These are phyloP conservation scores for Termitomyces eurrhizus DNA, from an alignment of 768 basidiomycete genomes.

Conservation along the genomic window DNA sequence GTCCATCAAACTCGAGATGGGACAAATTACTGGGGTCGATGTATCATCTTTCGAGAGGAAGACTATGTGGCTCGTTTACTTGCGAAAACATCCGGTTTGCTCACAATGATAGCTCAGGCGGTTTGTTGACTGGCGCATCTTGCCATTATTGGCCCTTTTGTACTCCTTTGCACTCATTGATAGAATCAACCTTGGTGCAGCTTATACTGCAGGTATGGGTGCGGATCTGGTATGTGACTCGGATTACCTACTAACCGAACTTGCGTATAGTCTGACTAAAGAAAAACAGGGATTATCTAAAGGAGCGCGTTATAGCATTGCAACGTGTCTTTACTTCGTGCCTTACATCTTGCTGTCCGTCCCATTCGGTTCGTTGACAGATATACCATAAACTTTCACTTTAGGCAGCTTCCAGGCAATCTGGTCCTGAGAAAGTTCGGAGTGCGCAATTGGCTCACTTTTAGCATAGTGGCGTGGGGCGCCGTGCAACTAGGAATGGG, in stretches of 20 bases:
- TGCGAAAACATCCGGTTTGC: constrained; percentile 1
- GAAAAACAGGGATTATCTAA: constrained; percentile 25
- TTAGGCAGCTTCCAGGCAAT: constrained; percentile 44
- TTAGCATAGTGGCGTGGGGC: constrained; percentile 39
- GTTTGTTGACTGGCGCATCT: constrained; percentile 37
- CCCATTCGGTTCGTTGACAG: not conserved
- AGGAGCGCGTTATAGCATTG: constrained; percentile 36
- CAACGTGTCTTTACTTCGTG: constrained; percentile 39
- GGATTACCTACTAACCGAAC: not conserved
- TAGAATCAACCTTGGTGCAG: constrained; percentile 39
- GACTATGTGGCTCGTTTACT: constrained; percentile 28
- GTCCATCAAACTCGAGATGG: constrained; percentile 13
- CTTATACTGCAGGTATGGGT: constrained; percentile 42
- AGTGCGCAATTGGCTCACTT: constrained; percentile 40
- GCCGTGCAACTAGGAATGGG: constrained; percentile 43
- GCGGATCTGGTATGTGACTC: constrained; percentile 27
- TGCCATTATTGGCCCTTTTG: constrained; percentile 36
- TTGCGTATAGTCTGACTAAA: constrained; percentile 8
- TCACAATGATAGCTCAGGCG: constrained; percentile 23
- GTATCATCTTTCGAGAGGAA: constrained; percentile 29
- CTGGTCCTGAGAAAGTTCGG: constrained; percentile 39
- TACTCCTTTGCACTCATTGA: constrained; percentile 43
- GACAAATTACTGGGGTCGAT: constrained; percentile 13
- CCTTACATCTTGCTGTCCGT: constrained; percentile 41
- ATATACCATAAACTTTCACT: constrained; percentile 4